phyloP scores from a whole-genome alignment of 2,329 filamentous ascomycete species.

The Coleophoma crateriformis region DNA sequence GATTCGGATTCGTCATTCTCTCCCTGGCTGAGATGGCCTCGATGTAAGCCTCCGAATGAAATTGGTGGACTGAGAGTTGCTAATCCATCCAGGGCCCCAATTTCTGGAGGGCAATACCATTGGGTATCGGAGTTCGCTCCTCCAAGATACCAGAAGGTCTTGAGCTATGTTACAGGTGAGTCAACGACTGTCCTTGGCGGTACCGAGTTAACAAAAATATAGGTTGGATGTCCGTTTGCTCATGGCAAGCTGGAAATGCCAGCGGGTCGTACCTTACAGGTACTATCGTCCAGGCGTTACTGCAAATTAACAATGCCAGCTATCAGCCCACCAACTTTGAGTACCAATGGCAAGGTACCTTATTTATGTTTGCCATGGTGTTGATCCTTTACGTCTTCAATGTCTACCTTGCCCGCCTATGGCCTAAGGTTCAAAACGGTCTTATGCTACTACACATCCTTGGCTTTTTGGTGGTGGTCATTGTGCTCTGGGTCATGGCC shows the following conservation, averaged over 20 bases:
- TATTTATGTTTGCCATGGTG: slow-evolving; percentile 36
- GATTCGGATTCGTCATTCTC: slow-evolving; percentile 13
- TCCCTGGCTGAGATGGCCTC: slow-evolving; percentile 19
- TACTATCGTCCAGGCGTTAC: slow-evolving; percentile 37
- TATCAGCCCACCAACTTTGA: slow-evolving; percentile 24
- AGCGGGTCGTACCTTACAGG: slow-evolving; percentile 35
- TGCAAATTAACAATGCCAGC: slow-evolving; percentile 25
- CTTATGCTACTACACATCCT: slow-evolving; percentile 37
- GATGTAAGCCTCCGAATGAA: slow-evolving; percentile 7
- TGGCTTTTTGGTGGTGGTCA: slow-evolving; percentile 37
- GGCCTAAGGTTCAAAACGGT: slow-evolving; percentile 35
- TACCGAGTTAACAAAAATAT: slow-evolving; percentile 6
- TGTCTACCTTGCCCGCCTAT: slow-evolving; percentile 29
- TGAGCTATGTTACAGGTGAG: slow-evolving; percentile 45
- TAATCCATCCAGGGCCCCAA: slow-evolving; percentile 35
- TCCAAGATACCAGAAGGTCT: slow-evolving; percentile 37
- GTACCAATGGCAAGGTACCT: slow-evolving; percentile 32
- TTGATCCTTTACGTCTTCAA: slow-evolving; percentile 36
- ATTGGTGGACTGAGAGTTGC: no score
- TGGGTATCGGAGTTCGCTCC: slow-evolving; percentile 50
- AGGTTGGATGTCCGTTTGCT: slow-evolving; percentile 39
- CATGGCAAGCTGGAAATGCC: slow-evolving; percentile 38
- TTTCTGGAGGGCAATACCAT: slow-evolving; percentile 50
- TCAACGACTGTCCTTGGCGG: not conserved
- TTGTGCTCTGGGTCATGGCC: slow-evolving; percentile 27